A percentile compares a stretch with the other conserved stretches of the same genome.
Conservation (phyloP, 352 stramenopile genomes). For the Globisporangium barbulae region DNA sequence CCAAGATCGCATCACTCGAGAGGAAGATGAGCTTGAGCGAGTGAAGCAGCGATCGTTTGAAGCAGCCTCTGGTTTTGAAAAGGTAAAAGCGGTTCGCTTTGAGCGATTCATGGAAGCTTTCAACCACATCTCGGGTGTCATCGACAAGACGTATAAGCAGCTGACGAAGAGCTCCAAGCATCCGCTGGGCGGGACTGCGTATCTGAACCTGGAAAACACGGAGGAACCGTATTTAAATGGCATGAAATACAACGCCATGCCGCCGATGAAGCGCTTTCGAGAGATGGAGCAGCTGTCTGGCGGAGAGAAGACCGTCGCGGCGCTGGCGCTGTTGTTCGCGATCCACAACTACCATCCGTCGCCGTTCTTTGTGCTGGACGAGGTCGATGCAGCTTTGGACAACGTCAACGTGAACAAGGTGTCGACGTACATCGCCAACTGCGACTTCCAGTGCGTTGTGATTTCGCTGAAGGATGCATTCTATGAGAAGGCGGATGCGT, state of each 20-base stretch:
- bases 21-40: slow-evolving; percentile 76
- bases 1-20: slow-evolving; percentile 66
- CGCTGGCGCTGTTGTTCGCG: slow-evolving; percentile 98
- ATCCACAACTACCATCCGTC: slow-evolving; percentile 97
- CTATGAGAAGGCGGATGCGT: slow-evolving; percentile 92
- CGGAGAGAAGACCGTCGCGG: slow-evolving; percentile 98
- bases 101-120: slow-evolving; percentile 94
- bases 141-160: slow-evolving; percentile 96
- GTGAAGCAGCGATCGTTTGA: slow-evolving; percentile 67
- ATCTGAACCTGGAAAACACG: slow-evolving; percentile 82
- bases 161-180: slow-evolving; percentile 98
- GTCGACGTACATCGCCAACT: slow-evolving; percentile 95
- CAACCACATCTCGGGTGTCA: slow-evolving; percentile 89
- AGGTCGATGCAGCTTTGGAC: slow-evolving; percentile 99
- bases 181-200: slow-evolving; percentile 86
- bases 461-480: slow-evolving; percentile 99
- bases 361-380: slow-evolving; percentile 99
- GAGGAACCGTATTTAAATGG: slow-evolving; percentile 97
- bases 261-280: slow-evolving; percentile 98
- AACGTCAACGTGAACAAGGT: slow-evolving; percentile 99
- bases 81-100: slow-evolving; percentile 65
- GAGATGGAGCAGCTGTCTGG: slow-evolving; percentile 98
- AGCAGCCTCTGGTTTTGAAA: slow-evolving; percentile 66
- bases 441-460: slow-evolving; percentile 97
- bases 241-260: slow-evolving; percentile 99